These are phyloP conservation scores for Phtheirospermum japonicum DNA, from an alignment of 257 asterid genomes.

Conservation along the genomic window DNA sequence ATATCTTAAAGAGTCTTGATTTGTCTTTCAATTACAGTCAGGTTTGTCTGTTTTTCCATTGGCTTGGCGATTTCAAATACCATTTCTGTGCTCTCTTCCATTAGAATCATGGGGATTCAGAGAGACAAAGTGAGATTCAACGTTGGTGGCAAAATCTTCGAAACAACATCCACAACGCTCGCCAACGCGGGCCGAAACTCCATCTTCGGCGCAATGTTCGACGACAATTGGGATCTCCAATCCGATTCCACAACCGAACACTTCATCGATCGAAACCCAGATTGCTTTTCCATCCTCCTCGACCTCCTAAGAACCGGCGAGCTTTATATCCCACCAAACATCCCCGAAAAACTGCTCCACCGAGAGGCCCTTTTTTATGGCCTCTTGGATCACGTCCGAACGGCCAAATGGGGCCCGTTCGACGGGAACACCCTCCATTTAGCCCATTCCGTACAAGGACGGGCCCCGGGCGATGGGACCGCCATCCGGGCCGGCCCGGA, in stretches of 20 bases:
- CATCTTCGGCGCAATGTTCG: constrained; percentile 85
- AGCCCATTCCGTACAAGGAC: constrained; percentile 48
- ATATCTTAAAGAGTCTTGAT: constrained; percentile 4
- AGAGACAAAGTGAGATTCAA: constrained; percentile 72
- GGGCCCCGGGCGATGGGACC: constrained; percentile 87
- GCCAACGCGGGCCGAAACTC: constrained; percentile 90
- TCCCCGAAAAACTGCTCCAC: constrained; percentile 62
- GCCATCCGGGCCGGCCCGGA: constrained; percentile 91
- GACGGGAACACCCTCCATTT: constrained; percentile 72
- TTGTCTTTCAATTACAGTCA: background rate
- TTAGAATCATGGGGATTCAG: constrained; percentile 73
- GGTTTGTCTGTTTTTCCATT: background rate
- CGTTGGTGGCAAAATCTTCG: constrained; percentile 80
- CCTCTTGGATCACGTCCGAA: constrained; percentile 65
- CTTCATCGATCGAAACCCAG: constrained; percentile 86
- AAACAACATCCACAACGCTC: constrained; percentile 81
- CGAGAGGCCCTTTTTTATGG: constrained; percentile 81
- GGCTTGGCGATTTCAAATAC: no score
- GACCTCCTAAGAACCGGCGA: constrained; percentile 92
- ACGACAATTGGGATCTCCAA: constrained; percentile 69
- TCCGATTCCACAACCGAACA: constrained; percentile 46
- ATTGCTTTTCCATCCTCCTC: constrained; percentile 75
- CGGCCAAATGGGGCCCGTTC: constrained; percentile 83
- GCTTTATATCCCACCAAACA: constrained; percentile 56
- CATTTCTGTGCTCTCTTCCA: constrained; percentile 5